Conservation (phyloP, 306 rosid genomes). For the apple (Malus domestica) region DNA sequence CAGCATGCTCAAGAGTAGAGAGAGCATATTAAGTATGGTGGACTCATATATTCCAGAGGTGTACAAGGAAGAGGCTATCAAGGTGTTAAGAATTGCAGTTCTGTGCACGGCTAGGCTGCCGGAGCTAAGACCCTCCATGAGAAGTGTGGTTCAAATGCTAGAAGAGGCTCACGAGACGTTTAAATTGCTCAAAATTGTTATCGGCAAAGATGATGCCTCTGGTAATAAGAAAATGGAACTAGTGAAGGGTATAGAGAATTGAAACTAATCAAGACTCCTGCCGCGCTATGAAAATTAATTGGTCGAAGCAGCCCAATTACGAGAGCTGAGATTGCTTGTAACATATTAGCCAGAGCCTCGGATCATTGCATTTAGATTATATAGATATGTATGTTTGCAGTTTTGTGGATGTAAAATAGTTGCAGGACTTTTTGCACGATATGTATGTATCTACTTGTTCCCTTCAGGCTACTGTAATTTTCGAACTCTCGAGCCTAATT, state of each 20-base stretch:
- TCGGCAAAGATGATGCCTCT: constrained; percentile 41
- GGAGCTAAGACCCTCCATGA: constrained; percentile 67
- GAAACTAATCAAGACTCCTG: not conserved
- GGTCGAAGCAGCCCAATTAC: not conserved
- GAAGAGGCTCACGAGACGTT: constrained; percentile 57
- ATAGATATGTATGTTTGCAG: not conserved
- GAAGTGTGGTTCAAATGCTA: constrained; percentile 78
- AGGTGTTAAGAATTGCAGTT: constrained; percentile 59
- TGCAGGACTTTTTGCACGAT: not conserved
- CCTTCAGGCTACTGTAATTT: not conserved
- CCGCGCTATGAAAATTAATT: too few species aligned
- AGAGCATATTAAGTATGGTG: constrained; percentile 34
- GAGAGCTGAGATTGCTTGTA: not conserved
- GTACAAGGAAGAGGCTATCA: constrained; percentile 56
- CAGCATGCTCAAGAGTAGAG: constrained; percentile 44
- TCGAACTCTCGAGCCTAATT: not conserved
- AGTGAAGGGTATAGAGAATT: constrained; percentile 9
- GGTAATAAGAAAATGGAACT: constrained; percentile 16
- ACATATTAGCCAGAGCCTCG: not conserved
- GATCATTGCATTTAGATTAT: not conserved
- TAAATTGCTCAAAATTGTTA: constrained; percentile 45
- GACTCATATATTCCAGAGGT: constrained; percentile 50
- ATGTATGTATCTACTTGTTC: not conserved
- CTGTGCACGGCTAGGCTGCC: constrained; percentile 66
- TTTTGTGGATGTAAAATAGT: not conserved